Evolutionary conservation across 192 early-diverging fungal genomes (phyloP).

Genomic region (Coemansia biformis): DNA sequence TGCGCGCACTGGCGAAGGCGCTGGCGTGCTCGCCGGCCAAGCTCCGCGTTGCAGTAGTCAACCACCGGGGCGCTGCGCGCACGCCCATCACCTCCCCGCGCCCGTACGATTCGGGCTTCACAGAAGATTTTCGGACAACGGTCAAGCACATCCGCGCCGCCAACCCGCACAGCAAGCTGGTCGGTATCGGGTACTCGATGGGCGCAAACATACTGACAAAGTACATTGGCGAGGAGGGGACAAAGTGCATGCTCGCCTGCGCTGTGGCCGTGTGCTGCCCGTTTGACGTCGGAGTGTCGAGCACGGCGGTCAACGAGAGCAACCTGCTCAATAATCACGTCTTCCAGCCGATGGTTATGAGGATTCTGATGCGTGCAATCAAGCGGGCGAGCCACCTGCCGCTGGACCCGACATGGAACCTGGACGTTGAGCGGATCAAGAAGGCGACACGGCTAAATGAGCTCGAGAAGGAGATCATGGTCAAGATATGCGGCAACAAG

Average conservation of each 20-base stretch:
- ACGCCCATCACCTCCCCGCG: constrained; percentile 68
- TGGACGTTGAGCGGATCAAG: constrained; percentile 52
- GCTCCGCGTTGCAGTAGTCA: constrained; percentile 72
- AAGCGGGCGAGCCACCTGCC: constrained; percentile 40
- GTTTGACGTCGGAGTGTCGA: constrained; percentile 63
- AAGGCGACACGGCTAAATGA: constrained; percentile 62
- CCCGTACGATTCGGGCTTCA: constrained; percentile 72
- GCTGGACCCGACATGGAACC: constrained; percentile 15
- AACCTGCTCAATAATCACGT: constrained; percentile 53
- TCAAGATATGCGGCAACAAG: constrained; percentile 62
- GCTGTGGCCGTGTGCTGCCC: constrained; percentile 80
- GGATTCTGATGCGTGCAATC: constrained; percentile 50
- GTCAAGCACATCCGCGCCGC: constrained; percentile 28
- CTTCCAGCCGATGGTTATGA: constrained; percentile 55
- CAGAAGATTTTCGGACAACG: constrained; percentile 58
- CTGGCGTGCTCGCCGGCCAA: constrained; percentile 47
- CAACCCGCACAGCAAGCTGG: constrained; percentile 55
- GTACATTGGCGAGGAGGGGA: constrained; percentile 75
- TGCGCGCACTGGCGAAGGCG: constrained; percentile 63
- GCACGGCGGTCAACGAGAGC: constrained; percentile 48
- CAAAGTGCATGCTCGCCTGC: constrained; percentile 61
- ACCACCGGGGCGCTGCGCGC: constrained; percentile 82
- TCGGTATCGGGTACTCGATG: constrained; percentile 84
- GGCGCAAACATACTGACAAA: constrained; percentile 90
- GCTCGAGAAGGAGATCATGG: constrained; percentile 72